These are phyloP conservation scores for Fusarium dimerum DNA, from an alignment of 2,329 filamentous ascomycete genomes.

Conservation along the genomic window DNA sequence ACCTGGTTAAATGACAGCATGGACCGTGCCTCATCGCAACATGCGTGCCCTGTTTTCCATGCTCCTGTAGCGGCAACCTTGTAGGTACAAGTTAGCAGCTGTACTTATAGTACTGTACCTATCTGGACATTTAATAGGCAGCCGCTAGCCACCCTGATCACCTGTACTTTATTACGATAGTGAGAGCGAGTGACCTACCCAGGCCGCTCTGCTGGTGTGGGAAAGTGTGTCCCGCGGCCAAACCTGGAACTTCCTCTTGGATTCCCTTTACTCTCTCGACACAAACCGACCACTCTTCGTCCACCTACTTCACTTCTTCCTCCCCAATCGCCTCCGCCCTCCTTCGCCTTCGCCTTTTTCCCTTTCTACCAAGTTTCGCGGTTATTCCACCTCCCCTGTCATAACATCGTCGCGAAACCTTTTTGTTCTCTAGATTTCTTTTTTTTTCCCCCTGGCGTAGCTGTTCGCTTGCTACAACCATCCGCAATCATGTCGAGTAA, in stretches of 20 bases:
- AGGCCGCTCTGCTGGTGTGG: no score
- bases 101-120: no score
- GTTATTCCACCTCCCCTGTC: neutral
- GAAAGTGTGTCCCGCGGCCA: neutral
- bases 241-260: neutral
- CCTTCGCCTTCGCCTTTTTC: neutral
- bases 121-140: neutral
- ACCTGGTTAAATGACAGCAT: neutral
- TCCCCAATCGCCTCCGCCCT: neutral
- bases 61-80: neutral
- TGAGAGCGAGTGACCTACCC: neutral
- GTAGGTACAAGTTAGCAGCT: neutral
- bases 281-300: neutral
- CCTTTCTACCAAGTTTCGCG: neutral
- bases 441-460: conserved; percentile 14
- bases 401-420: conserved; percentile 5
- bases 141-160: neutral
- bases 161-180: neutral
- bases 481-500: conserved; percentile 80
- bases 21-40: neutral
- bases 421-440: conserved; percentile 11
- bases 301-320: conserved; percentile 5
- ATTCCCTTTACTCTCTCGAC: neutral
- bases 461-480: conserved; percentile 15
- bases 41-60: no score